phyloP scores from a whole-genome alignment of 495 filamentous ascomycete species.

The Penicillium flavigenum region DNA sequence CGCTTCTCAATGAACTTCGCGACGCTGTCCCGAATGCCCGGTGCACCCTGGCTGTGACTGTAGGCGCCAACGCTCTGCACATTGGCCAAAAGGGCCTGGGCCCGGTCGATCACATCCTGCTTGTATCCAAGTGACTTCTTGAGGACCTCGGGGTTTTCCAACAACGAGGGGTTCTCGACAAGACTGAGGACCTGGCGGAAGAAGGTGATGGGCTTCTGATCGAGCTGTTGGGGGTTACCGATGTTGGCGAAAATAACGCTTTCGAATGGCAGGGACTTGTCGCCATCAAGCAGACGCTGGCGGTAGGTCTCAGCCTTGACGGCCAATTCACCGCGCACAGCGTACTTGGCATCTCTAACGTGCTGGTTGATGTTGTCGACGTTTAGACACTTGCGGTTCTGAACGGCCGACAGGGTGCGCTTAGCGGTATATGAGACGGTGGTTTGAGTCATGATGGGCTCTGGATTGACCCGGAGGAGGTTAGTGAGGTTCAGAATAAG shows the following conservation, averaged over 20 bases:
- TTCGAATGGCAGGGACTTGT: slow-evolving; percentile 75
- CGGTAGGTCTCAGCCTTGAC: slow-evolving; percentile 87
- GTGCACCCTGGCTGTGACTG: slow-evolving; percentile 87
- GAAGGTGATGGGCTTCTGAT: slow-evolving; percentile 98
- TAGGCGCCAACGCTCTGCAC: slow-evolving; percentile 94
- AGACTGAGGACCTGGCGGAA: slow-evolving; percentile 96
- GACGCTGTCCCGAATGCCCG: slow-evolving; percentile 80
- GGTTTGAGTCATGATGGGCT: slow-evolving; percentile 37
- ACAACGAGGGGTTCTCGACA: slow-evolving; percentile 80
- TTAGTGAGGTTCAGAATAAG: slow-evolving; percentile 22
- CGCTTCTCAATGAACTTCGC: slow-evolving; percentile 89
- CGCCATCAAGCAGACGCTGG: slow-evolving; percentile 59
- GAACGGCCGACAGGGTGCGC: slow-evolving; percentile 58
- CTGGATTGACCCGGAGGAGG: slow-evolving; percentile 19
- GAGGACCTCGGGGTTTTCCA: slow-evolving; percentile 73
- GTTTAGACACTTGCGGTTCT: slow-evolving; percentile 60
- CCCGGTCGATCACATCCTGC: slow-evolving; percentile 81
- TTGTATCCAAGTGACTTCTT: slow-evolving; percentile 72
- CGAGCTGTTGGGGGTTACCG: slow-evolving; percentile 97
- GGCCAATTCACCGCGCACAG: slow-evolving; percentile 93
- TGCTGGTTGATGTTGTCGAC: slow-evolving; percentile 90
- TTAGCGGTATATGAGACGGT: slow-evolving; percentile 27
- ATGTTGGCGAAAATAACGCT: slow-evolving; percentile 96
- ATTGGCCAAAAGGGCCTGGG: slow-evolving; percentile 71
- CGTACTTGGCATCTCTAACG: slow-evolving; percentile 84